Conservation (phyloP, 192 early-diverging fungal species). For the Coemansia sp. region DNA sequence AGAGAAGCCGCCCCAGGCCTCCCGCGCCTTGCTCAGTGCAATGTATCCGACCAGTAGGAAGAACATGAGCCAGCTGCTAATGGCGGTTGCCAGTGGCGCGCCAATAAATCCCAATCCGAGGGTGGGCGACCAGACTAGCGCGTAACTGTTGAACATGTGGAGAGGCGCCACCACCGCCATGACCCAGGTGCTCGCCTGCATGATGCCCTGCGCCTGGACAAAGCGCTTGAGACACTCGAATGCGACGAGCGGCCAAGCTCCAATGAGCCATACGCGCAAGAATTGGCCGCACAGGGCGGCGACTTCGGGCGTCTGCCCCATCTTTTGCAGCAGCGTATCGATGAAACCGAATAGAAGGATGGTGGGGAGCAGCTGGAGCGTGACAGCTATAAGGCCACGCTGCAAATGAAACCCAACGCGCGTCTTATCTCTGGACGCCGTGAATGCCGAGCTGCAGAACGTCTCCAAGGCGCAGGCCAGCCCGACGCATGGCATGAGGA, state of each 20-base stretch:
- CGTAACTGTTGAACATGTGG: slow-evolving; percentile 26
- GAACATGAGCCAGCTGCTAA: slow-evolving; percentile 66
- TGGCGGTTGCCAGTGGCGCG: slow-evolving; percentile 65
- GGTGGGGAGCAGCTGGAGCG: slow-evolving; percentile 29
- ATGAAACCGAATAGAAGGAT: slow-evolving; percentile 26
- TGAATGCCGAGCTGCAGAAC: slow-evolving; percentile 40
- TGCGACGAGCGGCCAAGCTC: slow-evolving; percentile 74
- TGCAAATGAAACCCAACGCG: slow-evolving; percentile 46
- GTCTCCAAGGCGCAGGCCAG: slow-evolving; percentile 56
- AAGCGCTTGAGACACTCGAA: slow-evolving; percentile 86
- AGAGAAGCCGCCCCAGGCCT: slow-evolving; percentile 85
- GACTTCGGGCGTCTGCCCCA: slow-evolving; percentile 76
- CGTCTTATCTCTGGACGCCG: slow-evolving; percentile 45
- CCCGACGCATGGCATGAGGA: slow-evolving; percentile 67
- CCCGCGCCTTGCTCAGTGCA: slow-evolving; percentile 26
- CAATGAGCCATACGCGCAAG: slow-evolving; percentile 66
- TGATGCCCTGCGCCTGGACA: slow-evolving; percentile 88
- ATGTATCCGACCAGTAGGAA: slow-evolving; percentile 58
- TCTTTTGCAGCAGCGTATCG: slow-evolving; percentile 64
- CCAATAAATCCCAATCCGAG: slow-evolving; percentile 65
- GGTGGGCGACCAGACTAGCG: slow-evolving; percentile 51
- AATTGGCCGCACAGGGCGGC: slow-evolving; percentile 70
- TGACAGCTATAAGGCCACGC: slow-evolving; percentile 45
- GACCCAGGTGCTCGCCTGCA: slow-evolving; percentile 69
- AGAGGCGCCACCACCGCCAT: slow-evolving; percentile 38